Base-by-base conservation (phyloP, 1,284 basidiomycete genomes). In the Cryptococcus maquisensis region DNA sequence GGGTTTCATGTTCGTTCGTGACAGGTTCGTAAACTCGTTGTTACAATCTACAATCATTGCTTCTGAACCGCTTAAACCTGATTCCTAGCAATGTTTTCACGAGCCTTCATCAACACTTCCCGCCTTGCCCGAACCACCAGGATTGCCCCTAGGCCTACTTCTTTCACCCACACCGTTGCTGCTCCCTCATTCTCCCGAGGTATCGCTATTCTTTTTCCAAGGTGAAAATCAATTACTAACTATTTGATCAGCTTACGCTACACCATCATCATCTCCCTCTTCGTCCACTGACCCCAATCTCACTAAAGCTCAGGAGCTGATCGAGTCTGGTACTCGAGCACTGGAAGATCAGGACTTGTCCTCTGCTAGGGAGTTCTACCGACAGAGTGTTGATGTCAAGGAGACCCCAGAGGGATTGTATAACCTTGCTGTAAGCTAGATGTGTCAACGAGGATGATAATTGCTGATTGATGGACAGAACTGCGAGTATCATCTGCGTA, bases 341-440 rank as follows among this genome's bases (percentile, higher is more conserved):
- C 81, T 97, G 37, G 93, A 96, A 75, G 87, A 90, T 62, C 93
- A 93, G 18, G 91, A 96, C 66, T 82, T 96, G 4, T 79, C 87
- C 59, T 83, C 80, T 39, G 93, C 93, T 37, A 88, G 87, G 73
- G 79, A 77, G 38, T 79, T 88, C 23, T 96, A 96, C 76, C 78
- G 83, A 70, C 83, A 88, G 65, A 91, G 88, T 66, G 82, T 88
- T 13, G 83, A 87, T 61, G 87, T 93, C 55, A 86, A 87, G 71
- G 83, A 86, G 56, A 90, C 83, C 55, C 85, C 89, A 21, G 69
- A 67, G 35, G 75, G 65, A 4, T 73, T 62, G 60, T 73, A 72
- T 62, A 77, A 77, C 59, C 61, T 77, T 16, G 75, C 72, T 32
- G 75, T 77, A 39, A 66, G 70, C 63, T 6, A 32, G 28, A 23